Evolutionary conservation across 2,329 filamentous ascomycete genomes (phyloP), one percentile per base, ranked within the genome.

Genomic region (Diaporthe sp.): DNA sequence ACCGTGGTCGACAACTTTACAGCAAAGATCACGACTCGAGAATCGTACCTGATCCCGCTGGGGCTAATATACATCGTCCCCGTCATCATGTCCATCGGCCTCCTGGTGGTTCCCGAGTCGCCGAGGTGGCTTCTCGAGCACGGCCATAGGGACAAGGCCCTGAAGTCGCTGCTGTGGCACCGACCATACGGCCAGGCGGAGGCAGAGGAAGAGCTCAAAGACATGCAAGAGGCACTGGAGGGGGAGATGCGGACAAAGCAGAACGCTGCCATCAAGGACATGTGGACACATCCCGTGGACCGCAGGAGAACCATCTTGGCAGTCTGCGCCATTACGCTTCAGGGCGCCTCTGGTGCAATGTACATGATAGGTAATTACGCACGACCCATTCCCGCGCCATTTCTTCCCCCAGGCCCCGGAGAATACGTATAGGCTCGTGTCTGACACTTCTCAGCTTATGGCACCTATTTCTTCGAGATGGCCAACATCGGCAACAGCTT

Each of bases 381-480:
- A 7, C 15, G 1, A 10, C 65, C 47, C 8, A 13, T 1, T 3
- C 25, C 25, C 5, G 53, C 4, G 4, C 15, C n/a, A 0, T 3
- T 22, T 34, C 28, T 37, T 5, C 25, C 17, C 13, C 6, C 20
- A 2, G 8, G 25, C 5, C 17, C n/a, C n/a, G 13, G 4, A 22
- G 22, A 13, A 13, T 5, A n/a, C 10, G 4, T 1, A 2, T 1
- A 58, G 31, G 2, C 2, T 22, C 4, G 42, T 55, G 22, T 31
- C 72, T 77, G 44, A 76, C 47, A 13, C 3, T 10, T 15, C 79
- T 80, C 42, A 89, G 88, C 87, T 1, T 90, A 89, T 78, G 85
- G 86, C 34, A 91, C 89, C 1, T 92, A 91, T 81, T 91, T 91
- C 84, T 90, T 92, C 80, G 86, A 88, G 78, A 91, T 91, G 87